These are phyloP conservation scores for Porcisia deanei DNA, from an alignment of 208 protist species.

Conservation along the genomic window DNA sequence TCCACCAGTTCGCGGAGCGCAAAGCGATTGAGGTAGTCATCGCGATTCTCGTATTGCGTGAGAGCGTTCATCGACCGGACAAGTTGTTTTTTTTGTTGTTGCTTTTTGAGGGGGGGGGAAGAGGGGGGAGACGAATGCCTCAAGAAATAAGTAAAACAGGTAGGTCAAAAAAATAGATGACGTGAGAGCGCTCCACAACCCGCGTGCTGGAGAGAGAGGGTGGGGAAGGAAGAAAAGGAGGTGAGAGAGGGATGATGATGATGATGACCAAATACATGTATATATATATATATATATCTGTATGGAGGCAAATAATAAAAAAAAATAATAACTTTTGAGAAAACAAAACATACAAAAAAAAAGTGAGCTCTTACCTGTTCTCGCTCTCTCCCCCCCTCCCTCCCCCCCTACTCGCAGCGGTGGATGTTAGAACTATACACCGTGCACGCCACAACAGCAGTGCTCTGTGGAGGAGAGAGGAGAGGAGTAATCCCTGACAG, in stretches of 20 bases:
- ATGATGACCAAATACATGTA: not conserved
- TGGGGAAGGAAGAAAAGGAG: not conserved
- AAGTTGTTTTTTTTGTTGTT: not conserved
- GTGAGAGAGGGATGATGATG: not conserved
- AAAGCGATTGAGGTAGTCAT: slow-evolving; percentile 67
- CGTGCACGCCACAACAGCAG: not conserved
- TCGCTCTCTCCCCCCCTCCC: too few relatives aligned
- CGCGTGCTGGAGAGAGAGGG: not conserved
- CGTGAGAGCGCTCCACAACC: not conserved
- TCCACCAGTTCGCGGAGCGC: slow-evolving; percentile 66
- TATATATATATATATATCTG: not conserved
- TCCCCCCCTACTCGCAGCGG: too few relatives aligned
- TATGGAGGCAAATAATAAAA: not conserved
- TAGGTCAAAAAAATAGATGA: not conserved
- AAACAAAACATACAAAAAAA: slow-evolving; percentile 13
- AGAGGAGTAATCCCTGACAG: not conserved
- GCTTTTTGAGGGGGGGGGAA: not conserved
- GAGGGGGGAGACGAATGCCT: not conserved
- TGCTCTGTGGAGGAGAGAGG: not conserved
- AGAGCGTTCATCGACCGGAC: slow-evolving; percentile 10
- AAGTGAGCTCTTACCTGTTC: too few relatives aligned
- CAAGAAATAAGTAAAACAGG: not conserved
- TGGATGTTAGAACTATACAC: not conserved
- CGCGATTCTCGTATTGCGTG: slow-evolving; percentile 23
- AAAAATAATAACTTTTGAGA: not conserved